phyloP scores from a whole-genome alignment of 192 early-diverging fungal species.

The Umbelopsis ramanniana region DNA sequence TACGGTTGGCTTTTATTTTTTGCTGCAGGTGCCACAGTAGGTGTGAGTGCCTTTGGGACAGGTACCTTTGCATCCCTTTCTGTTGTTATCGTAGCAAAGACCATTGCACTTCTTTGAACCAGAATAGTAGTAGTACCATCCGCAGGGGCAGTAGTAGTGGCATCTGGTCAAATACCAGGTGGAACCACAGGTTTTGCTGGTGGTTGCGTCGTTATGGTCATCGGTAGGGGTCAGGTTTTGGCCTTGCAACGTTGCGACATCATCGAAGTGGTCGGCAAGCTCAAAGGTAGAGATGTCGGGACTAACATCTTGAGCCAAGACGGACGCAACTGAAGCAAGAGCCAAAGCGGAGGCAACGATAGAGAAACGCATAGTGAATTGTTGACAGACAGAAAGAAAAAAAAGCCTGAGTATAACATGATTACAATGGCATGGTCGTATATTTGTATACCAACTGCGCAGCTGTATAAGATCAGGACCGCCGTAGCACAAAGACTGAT shows the following conservation, averaged over 20 bases:
- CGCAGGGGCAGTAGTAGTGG: slow-evolving; percentile 1
- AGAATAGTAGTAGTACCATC: slow-evolving; percentile 10
- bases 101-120: slow-evolving; percentile 10
- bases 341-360: not conserved
- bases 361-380: not conserved
- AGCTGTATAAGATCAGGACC: not conserved
- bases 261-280: not conserved
- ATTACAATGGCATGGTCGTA: not conserved
- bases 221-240: not conserved
- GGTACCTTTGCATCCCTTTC: not conserved
- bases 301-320: not conserved
- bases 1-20: not conserved
- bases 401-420: too few species aligned
- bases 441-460: not conserved
- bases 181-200: not conserved
- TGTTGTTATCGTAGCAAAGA: not conserved
- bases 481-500: too few species aligned
- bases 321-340: not conserved
- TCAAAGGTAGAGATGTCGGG: not conserved
- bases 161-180: slow-evolving; percentile 2
- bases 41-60: slow-evolving; percentile 7
- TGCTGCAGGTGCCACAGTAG: slow-evolving; percentile 2
- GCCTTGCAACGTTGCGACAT: not conserved
- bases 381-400: too few species aligned
- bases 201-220: not conserved